Percentiles rank a stretch among this genome's conserved stretches.
Evolutionary conservation across 1,284 basidiomycete genomes (phyloP).

Genomic region (Pterula multifida): DNA sequence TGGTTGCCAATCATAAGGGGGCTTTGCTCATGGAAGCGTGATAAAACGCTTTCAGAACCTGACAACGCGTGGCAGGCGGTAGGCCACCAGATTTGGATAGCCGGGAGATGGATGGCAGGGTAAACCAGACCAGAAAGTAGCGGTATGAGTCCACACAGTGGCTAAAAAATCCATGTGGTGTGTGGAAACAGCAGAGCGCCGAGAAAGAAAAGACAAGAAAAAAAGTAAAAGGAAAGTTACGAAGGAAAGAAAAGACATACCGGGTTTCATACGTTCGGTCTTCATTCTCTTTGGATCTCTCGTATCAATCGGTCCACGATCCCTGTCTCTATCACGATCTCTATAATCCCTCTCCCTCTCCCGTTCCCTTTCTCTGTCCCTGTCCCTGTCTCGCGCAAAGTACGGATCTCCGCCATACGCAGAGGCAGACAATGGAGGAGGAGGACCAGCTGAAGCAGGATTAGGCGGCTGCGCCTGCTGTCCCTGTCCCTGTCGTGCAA

Average conservation of each 20-base stretch:
- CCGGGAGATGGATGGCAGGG: too few species aligned
- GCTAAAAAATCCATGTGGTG: too few species aligned
- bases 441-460: slow-evolving; percentile 15
- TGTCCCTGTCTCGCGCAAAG: slow-evolving; percentile 22
- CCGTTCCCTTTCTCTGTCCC: slow-evolving; percentile 23
- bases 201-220: too few species aligned
- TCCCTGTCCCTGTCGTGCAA: slow-evolving; percentile 22
- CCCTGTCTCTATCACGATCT: slow-evolving; percentile 21
- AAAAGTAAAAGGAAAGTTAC: slow-evolving; percentile 16
- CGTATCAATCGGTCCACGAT: slow-evolving; percentile 19
- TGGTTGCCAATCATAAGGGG: too few species aligned
- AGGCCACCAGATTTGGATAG: too few species aligned
- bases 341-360: slow-evolving; percentile 13
- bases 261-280: slow-evolving; percentile 24
- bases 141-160: too few species aligned
- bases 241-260: slow-evolving; percentile 24
- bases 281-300: slow-evolving; percentile 21
- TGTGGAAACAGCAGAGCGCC: too few species aligned
- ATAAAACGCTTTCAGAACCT: too few species aligned
- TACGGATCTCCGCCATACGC: slow-evolving; percentile 18
- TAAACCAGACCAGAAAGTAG: too few species aligned
- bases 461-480: slow-evolving; percentile 10
- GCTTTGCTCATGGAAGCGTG: too few species aligned
- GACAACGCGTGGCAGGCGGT: too few species aligned
- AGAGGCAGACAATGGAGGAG: slow-evolving; percentile 25